phyloP scores from a whole-genome alignment of 208 protist species.

The Crithidia mellificae region DNA sequence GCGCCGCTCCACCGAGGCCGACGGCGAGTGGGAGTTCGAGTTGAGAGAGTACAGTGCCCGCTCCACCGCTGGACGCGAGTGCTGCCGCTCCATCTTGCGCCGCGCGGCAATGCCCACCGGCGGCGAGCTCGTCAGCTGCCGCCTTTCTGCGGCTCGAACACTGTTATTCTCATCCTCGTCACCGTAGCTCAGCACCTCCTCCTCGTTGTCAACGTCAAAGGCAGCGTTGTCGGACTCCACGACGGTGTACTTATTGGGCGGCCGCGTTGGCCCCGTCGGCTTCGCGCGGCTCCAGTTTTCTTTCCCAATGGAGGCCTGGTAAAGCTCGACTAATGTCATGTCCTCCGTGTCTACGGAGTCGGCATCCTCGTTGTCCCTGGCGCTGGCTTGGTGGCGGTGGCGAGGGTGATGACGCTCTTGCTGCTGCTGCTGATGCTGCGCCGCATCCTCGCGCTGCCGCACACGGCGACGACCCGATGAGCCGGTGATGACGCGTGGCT shows the following conservation, averaged over 20 bases:
- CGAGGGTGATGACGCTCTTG: too few relatives aligned
- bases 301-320: conserved; percentile 23
- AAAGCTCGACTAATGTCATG: conserved; percentile 31
- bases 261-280: conserved; percentile 1
- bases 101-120: conserved; percentile 62
- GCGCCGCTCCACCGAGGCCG: conserved; percentile 34
- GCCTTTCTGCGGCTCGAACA: too few relatives aligned
- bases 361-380: conserved; percentile 8
- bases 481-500: background rate
- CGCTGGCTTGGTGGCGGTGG: too few relatives aligned
- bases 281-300: conserved; percentile 26
- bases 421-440: background rate
- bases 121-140: conserved; percentile 15
- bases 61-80: conserved; percentile 47
- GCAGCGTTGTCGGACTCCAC: conserved; percentile 30
- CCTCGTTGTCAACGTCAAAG: conserved; percentile 32
- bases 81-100: conserved; percentile 48
- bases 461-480: background rate
- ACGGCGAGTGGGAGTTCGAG: conserved; percentile 49
- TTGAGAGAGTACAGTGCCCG: conserved; percentile 58
- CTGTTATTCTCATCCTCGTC: conserved; percentile 4
- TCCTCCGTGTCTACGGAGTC: conserved; percentile 21
- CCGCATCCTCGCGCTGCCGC: background rate
- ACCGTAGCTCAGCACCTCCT: conserved; percentile 1
- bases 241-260: conserved; percentile 10